These are phyloP conservation scores for Lasiosphaeria hispida DNA, from an alignment of 495 filamentous ascomycete genomes.

Conservation along the genomic window DNA sequence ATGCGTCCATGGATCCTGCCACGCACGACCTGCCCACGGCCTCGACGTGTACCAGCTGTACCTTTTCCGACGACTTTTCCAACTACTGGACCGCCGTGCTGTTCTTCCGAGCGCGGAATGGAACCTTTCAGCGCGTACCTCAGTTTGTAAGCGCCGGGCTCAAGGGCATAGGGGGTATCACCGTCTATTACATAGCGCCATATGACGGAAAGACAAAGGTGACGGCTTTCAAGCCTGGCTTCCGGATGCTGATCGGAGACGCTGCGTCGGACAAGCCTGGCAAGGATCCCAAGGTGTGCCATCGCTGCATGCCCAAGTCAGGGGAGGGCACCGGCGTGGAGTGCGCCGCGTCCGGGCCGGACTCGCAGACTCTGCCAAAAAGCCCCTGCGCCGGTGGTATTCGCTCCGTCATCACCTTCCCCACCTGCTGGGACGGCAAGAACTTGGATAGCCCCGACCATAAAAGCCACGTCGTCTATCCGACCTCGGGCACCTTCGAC, in stretches of 20 bases:
- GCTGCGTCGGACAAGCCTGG: slow-evolving; percentile 27
- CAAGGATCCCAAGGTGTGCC: slow-evolving; percentile 41
- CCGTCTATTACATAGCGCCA: slow-evolving; percentile 50
- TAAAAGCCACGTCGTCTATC: slow-evolving; percentile 50
- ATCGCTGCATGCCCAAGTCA: slow-evolving; percentile 43
- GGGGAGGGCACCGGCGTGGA: slow-evolving; percentile 39
- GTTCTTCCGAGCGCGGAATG: slow-evolving; percentile 46
- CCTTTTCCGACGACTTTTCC: slow-evolving; percentile 41
- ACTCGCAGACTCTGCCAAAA: slow-evolving; percentile 42
- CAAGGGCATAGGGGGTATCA: slow-evolving; percentile 41
- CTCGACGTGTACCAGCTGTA: slow-evolving; percentile 42
- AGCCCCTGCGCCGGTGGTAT: slow-evolving; percentile 43
- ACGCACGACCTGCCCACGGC: slow-evolving; percentile 34
- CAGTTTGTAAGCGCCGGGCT: slow-evolving; percentile 44
- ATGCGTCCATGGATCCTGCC: slow-evolving; percentile 21
- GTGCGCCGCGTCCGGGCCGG: slow-evolving; percentile 45
- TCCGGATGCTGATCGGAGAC: slow-evolving; percentile 44
- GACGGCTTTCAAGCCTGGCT: slow-evolving; percentile 45
- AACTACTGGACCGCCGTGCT: slow-evolving; percentile 49
- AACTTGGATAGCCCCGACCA: slow-evolving; percentile 54
- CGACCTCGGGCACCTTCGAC: slow-evolving; percentile 38
- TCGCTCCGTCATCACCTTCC: slow-evolving; percentile 47
- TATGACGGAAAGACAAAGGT: slow-evolving; percentile 42
- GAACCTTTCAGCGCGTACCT: slow-evolving; percentile 43
- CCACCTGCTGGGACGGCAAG: slow-evolving; percentile 53